Conservation (phyloP, 495 filamentous ascomycete genomes). For the Trichoderma reesei region DNA sequence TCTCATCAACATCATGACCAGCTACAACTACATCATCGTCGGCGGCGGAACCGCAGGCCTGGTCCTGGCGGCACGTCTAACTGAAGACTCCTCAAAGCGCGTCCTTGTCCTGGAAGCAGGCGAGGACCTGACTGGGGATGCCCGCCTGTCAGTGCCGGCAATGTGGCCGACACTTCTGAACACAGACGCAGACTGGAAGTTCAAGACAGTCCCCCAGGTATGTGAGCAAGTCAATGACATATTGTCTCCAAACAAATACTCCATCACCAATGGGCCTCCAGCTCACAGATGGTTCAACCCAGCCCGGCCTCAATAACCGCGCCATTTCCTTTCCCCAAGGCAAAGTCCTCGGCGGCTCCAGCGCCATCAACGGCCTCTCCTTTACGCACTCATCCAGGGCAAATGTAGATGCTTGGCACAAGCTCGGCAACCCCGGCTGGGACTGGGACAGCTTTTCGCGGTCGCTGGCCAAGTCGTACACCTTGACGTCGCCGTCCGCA, state of each 20-base stretch:
- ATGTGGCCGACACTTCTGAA: conserved; percentile 12
- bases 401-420: conserved; percentile 44
- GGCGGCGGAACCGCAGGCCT: conserved; percentile 45
- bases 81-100: conserved; percentile 32
- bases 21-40: conserved; percentile 40
- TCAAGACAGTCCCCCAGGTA: conserved; percentile 12
- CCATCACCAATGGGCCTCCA: neutral
- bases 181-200: neutral
- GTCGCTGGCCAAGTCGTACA: conserved; percentile 13
- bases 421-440: conserved; percentile 38
- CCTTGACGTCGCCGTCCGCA: neutral
- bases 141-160: conserved; percentile 8
- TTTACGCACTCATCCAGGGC: conserved; percentile 36
- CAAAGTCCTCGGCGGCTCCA: conserved; percentile 11
- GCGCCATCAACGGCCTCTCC: conserved; percentile 12
- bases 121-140: conserved; percentile 10
- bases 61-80: conserved; percentile 40
- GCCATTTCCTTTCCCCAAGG: conserved; percentile 9
- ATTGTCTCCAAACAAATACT: neutral
- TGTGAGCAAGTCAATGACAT: too few species aligned
- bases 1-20: neutral
- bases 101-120: conserved; percentile 48
- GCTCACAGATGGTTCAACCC: neutral
- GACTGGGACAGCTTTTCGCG: conserved; percentile 16
- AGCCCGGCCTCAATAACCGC: conserved; percentile 7